These are phyloP conservation scores for Spongispora temasekensis DNA, from an alignment of 1,284 basidiomycete species.

Conservation along the genomic window DNA sequence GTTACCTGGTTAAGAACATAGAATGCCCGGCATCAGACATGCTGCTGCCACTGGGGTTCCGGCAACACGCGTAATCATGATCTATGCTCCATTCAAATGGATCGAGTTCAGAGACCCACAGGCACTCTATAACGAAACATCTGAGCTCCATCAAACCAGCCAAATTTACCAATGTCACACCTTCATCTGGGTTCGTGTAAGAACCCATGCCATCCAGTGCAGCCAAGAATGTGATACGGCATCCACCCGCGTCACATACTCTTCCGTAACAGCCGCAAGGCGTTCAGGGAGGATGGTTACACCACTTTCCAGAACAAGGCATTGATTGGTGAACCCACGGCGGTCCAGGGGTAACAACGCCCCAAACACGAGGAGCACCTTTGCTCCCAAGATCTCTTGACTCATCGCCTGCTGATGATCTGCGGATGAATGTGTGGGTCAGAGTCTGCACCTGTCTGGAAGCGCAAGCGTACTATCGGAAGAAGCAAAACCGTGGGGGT, in stretches of 20 bases:
- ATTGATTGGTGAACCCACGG: background rate
- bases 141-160: background rate
- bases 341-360: background rate
- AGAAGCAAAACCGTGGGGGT: too few species aligned
- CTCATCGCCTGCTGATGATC: background rate
- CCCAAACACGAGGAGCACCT: background rate
- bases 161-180: too few species aligned
- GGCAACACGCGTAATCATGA: background rate
- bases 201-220: background rate
- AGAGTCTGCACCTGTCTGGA: background rate
- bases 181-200: background rate
- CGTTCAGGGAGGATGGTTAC: background rate
- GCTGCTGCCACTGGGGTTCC: background rate
- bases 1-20: constrained; percentile 1
- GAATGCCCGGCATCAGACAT: background rate
- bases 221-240: background rate
- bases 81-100: too few species aligned
- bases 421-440: background rate
- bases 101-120: too few species aligned
- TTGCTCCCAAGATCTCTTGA: background rate
- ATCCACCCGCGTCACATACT: background rate
- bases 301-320: background rate
- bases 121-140: too few species aligned
- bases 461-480: too few species aligned
- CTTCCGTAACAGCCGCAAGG: background rate